A percentile compares a stretch with the other conserved stretches of the same genome.
Conservation (phyloP, 805 yeast genomes). For the Tetrapisispora nanseiensis region DNA sequence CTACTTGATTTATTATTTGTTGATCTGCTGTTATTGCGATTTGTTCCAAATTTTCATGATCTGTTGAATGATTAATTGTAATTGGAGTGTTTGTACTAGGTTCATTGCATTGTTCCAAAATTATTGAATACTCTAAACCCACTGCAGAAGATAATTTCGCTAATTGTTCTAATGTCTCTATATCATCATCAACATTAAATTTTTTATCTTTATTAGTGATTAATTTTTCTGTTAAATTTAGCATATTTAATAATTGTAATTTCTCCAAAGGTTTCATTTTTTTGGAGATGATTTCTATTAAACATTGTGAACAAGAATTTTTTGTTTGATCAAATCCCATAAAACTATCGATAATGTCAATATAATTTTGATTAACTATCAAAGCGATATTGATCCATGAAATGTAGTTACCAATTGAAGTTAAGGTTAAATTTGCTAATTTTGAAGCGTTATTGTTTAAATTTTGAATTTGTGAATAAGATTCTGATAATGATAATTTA, state of each 20-base stretch:
- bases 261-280: slow-evolving; percentile 71
- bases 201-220: slow-evolving; percentile 31
- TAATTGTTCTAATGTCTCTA: slow-evolving; percentile 65
- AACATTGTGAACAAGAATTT: slow-evolving; percentile 43
- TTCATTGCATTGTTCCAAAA: slow-evolving; percentile 46
- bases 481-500: slow-evolving; percentile 2
- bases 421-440: slow-evolving; percentile 34
- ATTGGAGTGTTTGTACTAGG: neutral
- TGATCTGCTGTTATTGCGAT: slow-evolving; percentile 33
- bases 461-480: slow-evolving; percentile 9
- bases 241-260: slow-evolving; percentile 48
- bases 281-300: slow-evolving; percentile 55
- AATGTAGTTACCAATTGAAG: slow-evolving; percentile 70
- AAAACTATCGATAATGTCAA: slow-evolving; percentile 49
- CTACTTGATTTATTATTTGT: slow-evolving; percentile 44
- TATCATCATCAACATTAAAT: slow-evolving; percentile 34
- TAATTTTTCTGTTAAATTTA: slow-evolving; percentile 52
- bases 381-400: slow-evolving; percentile 86
- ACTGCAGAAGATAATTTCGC: slow-evolving; percentile 67
- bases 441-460: slow-evolving; percentile 8
- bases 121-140: slow-evolving; percentile 65
- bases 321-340: slow-evolving; percentile 42
- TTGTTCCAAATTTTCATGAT: slow-evolving; percentile 15
- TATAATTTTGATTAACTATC: slow-evolving; percentile 44
- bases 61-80: neutral